A percentile compares a stretch with the other conserved stretches of the same genome.
Conservation (phyloP, 768 basidiomycete species). For the Mycena vulgaris region DNA sequence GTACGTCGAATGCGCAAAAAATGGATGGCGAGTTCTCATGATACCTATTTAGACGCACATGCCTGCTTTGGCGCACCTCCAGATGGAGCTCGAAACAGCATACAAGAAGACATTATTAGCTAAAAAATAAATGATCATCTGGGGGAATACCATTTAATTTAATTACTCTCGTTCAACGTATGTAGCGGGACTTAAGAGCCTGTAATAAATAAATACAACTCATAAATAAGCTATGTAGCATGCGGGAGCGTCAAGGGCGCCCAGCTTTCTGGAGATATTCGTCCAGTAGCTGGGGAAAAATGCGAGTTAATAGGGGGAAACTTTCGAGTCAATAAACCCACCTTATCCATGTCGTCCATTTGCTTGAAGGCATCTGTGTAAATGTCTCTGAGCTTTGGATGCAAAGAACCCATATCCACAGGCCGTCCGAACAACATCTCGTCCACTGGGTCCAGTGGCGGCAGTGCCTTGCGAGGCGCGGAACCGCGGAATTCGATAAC, state of each 20-base stretch:
- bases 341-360: slow-evolving; percentile 87
- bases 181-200: slow-evolving; percentile 6
- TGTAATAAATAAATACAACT: slow-evolving; percentile 27
- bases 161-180: slow-evolving; percentile 20
- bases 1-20: slow-evolving; percentile 52
- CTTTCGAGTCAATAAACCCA: slow-evolving; percentile 42
- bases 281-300: slow-evolving; percentile 25
- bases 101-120: slow-evolving; percentile 83
- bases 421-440: slow-evolving; percentile 80
- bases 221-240: slow-evolving; percentile 17
- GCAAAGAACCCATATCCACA: slow-evolving; percentile 73
- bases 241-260: slow-evolving; percentile 23
- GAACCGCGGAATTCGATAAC: slow-evolving; percentile 81
- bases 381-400: slow-evolving; percentile 80
- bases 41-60: slow-evolving; percentile 71
- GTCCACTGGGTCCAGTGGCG: slow-evolving; percentile 73
- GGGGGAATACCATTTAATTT: neutral
- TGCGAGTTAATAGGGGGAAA: neutral
- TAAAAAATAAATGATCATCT: slow-evolving; percentile 70
- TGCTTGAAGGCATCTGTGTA: slow-evolving; percentile 80
- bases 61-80: slow-evolving; percentile 88
- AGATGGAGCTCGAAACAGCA: slow-evolving; percentile 90
- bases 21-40: slow-evolving; percentile 14
- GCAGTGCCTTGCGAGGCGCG: slow-evolving; percentile 49
- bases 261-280: slow-evolving; percentile 24